These are phyloP conservation scores for Talaromyces adpressus DNA, from an alignment of 495 filamentous ascomycete species.

Conservation along the genomic window DNA sequence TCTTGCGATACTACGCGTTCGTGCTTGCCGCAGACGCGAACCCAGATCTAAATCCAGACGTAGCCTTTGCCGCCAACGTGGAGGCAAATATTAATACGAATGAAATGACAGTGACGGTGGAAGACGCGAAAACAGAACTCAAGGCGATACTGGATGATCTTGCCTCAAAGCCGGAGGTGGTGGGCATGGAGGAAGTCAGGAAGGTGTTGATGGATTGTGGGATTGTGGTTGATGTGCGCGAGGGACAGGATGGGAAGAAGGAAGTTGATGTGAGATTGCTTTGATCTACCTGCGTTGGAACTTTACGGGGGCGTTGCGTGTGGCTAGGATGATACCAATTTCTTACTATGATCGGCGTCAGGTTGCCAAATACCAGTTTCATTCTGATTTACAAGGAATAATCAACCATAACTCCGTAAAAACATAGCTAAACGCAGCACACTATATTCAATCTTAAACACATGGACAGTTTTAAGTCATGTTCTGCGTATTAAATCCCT, in stretches of 20 bases:
- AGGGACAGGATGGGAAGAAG: not conserved
- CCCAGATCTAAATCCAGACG: not conserved
- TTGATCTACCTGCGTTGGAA: not conserved
- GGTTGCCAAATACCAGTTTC: not conserved
- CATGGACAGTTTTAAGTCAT: not conserved
- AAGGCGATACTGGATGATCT: not conserved
- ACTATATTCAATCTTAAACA: not conserved
- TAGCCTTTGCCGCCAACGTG: not conserved
- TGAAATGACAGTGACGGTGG: not conserved
- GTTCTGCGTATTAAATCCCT: not conserved
- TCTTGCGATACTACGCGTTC: not conserved
- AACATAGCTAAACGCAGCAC: not conserved
- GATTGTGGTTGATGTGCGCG: not conserved
- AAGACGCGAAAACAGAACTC: not conserved
- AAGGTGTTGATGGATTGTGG: constrained; percentile 1
- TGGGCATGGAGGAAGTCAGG: not conserved
- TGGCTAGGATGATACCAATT: not conserved
- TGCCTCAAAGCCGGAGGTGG: not conserved
- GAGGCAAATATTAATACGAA: not conserved
- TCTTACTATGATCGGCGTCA: not conserved
- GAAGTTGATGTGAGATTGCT: not conserved
- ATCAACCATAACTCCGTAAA: not conserved
- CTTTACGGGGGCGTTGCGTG: not conserved
- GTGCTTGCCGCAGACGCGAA: not conserved
- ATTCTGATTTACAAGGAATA: not conserved